A percentile compares a stretch with the other conserved stretches of the same genome.
These are phyloP conservation scores for Trametes hirsuta DNA, from an alignment of 1,284 basidiomycete genomes.

Conservation along the genomic window DNA sequence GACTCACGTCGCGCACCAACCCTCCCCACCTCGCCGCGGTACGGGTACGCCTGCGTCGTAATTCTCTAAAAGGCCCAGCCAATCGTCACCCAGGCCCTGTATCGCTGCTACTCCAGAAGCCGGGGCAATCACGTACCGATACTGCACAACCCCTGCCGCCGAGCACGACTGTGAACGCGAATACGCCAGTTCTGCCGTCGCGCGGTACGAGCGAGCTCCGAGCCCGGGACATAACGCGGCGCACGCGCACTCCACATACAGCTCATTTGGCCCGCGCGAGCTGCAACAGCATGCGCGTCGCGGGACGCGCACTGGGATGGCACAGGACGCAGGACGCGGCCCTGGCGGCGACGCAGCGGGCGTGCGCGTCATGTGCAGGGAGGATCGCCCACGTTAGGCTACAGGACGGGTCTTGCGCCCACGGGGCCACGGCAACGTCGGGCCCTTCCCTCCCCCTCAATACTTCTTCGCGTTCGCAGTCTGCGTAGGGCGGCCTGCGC, in stretches of 20 bases:
- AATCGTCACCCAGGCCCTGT: no score
- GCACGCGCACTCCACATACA: not conserved
- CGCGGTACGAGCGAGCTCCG: not conserved
- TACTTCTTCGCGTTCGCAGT: no score
- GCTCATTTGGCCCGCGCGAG: no score
- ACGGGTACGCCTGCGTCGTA: not conserved
- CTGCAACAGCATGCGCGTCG: not conserved
- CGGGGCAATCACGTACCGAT: not conserved
- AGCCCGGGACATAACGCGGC: conserved; percentile 1
- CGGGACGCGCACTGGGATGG: not conserved
- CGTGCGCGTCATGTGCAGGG: conserved; percentile 7
- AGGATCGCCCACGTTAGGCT: conserved; percentile 1
- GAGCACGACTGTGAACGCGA: no score
- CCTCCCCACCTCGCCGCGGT: not conserved
- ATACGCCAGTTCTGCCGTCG: not conserved
- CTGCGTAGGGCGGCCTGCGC: no score
- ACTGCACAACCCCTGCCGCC: not conserved
- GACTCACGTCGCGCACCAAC: not conserved
- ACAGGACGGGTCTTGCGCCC: conserved; percentile 9
- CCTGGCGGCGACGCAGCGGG: no score
- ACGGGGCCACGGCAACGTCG: conserved; percentile 3
- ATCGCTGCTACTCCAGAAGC: no score
- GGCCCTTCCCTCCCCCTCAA: not conserved
- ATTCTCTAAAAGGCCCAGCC: no score
- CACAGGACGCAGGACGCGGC: no score